Evolutionary conservation across 306 rosid species (phyloP).

Genomic region (Sesbania bispinosa): DNA sequence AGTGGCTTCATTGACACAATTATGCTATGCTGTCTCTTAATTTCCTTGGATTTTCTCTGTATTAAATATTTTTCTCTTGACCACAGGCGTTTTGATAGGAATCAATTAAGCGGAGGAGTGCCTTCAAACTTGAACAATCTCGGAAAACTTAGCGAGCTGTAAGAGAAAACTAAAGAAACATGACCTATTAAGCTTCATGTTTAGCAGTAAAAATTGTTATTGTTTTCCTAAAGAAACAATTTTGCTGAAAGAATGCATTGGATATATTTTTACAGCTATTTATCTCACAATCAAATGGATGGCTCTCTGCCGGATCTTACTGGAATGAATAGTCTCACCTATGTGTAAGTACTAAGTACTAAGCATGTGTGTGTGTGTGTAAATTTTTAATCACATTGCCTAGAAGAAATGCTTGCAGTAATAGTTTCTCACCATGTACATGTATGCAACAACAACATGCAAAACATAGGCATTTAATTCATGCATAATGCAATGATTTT

Average conservation of each 20-base stretch:
- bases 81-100: conserved; percentile 61
- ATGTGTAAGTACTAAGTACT: conserved; percentile 56
- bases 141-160: conserved; percentile 43
- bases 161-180: conserved; percentile 39
- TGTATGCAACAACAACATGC: not conserved
- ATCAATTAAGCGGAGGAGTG: conserved; percentile 37
- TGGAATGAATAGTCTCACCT: conserved; percentile 42
- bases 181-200: conserved; percentile 14
- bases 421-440: not conserved
- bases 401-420: not conserved
- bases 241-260: conserved; percentile 1
- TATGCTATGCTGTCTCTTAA: not conserved
- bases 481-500: not conserved
- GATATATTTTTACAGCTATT: conserved; percentile 41
- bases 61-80: conserved; percentile 22
- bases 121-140: conserved; percentile 46
- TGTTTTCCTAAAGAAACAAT: not conserved
- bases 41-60: not conserved
- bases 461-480: not conserved
- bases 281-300: conserved; percentile 50
- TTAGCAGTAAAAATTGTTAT: not conserved
- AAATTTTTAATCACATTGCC: not conserved
- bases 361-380: too few relatives aligned
- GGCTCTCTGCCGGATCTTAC: conserved; percentile 53
- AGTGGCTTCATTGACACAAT: conserved; percentile 1